These are phyloP conservation scores for Copromyces sp. DNA, from an alignment of 495 filamentous ascomycete species.

Conservation along the genomic window DNA sequence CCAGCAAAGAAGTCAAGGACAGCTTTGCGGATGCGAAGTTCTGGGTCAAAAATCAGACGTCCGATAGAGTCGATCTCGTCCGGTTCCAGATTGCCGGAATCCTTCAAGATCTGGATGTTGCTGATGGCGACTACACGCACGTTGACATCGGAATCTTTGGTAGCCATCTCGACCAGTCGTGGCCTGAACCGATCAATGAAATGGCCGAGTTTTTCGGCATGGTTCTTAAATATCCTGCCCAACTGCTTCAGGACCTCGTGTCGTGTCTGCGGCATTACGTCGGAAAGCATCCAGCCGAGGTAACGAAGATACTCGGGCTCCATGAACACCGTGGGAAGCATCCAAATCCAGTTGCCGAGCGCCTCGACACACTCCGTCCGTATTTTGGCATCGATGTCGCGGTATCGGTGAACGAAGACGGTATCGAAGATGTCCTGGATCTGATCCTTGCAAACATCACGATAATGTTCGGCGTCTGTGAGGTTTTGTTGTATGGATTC, in stretches of 20 bases:
- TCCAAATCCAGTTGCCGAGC: slow-evolving; percentile 77
- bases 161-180: slow-evolving; percentile 89
- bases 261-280: slow-evolving; percentile 56
- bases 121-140: slow-evolving; percentile 72
- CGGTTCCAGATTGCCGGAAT: slow-evolving; percentile 79
- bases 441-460: slow-evolving; percentile 51
- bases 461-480: slow-evolving; percentile 53
- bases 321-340: slow-evolving; percentile 76
- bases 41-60: slow-evolving; percentile 75
- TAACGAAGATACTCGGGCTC: slow-evolving; percentile 82
- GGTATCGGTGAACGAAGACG: slow-evolving; percentile 88
- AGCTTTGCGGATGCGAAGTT: slow-evolving; percentile 71
- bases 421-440: slow-evolving; percentile 79
- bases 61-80: slow-evolving; percentile 81
- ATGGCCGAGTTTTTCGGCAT: slow-evolving; percentile 64
- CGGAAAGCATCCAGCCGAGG: slow-evolving; percentile 87
- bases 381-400: slow-evolving; percentile 83
- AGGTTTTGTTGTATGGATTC: slow-evolving; percentile 56
- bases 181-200: slow-evolving; percentile 85
- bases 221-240: slow-evolving; percentile 63
- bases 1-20: slow-evolving; percentile 83
- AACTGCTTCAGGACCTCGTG: slow-evolving; percentile 76
- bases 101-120: slow-evolving; percentile 68
- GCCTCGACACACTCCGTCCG: slow-evolving; percentile 75
- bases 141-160: slow-evolving; percentile 62